phyloP scores from a whole-genome alignment of 2,329 filamentous ascomycete genomes.

The Botryotinia convoluta region DNA sequence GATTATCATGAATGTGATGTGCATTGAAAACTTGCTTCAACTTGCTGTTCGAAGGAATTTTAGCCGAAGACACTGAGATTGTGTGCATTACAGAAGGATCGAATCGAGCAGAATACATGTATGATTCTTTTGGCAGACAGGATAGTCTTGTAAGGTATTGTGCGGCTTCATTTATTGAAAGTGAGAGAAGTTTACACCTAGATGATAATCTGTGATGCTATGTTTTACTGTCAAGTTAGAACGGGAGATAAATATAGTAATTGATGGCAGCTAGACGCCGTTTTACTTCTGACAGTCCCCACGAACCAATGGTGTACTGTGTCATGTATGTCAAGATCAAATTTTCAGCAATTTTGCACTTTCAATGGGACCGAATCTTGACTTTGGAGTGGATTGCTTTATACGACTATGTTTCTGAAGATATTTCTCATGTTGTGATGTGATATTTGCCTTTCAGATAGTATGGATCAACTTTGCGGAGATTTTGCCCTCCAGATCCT shows the following conservation, averaged over 20 bases:
- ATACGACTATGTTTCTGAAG: neutral
- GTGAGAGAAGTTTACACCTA: neutral
- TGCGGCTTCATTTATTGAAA: neutral
- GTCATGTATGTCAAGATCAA: neutral
- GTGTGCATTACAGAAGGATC: neutral
- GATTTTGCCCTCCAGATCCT: neutral
- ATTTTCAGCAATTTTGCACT: neutral
- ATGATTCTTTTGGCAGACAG: neutral
- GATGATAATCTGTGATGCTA: neutral
- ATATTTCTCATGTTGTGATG: neutral
- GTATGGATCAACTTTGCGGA: neutral
- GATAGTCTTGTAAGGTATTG: neutral
- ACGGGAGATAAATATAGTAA: neutral
- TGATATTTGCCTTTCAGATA: neutral
- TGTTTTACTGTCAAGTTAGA: neutral
- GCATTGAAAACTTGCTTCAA: neutral
- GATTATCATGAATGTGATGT: neutral
- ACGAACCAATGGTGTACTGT: neutral
- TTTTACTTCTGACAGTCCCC: neutral
- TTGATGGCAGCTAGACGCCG: accelerated
- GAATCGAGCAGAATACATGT: neutral
- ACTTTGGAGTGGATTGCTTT: neutral
- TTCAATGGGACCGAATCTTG: neutral
- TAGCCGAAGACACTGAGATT: neutral
- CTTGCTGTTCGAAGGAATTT: neutral